Evolutionary conservation across 768 basidiomycete species (phyloP), one percentile per base, ranked within the genome.

Genomic region (Kwoniella heveanensis): DNA sequence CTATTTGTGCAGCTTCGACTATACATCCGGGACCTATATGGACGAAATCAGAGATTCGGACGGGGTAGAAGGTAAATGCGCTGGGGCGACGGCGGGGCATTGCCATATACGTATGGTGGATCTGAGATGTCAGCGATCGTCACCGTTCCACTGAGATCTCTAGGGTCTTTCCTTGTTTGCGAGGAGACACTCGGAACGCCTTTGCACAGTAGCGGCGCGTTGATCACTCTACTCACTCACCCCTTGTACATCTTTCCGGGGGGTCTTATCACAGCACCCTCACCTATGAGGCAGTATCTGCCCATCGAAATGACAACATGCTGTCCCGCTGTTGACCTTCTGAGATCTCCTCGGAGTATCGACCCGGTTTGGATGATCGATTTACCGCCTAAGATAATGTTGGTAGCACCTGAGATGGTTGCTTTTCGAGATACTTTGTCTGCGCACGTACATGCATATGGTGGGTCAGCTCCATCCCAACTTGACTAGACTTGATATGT

Each of bases 381-480:
- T 82, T 97, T 96, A 50, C 95, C 96, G 44, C 92, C 92, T 15
- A 99, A 87, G 66, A 97, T 92, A 78, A 98, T 99, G 79, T 96
- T 97, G 80, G 93, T 90, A 12, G 92, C 90, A 1, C 95, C 95
- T 60, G 89, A 87, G 73, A 97, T 96, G 26, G 88, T 89, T 19
- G 92, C 92, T 65, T 90, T 87, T 61, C 92, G 86, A 44, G 91
- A 94, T 48, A 97, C 94, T 80, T 95, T 95, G 83, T 98, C 71
- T 75, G 52, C 25, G n/a, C n/a, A n/a, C n/a, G n/a, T n/a, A n/a
- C n/a, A n/a, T n/a, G n/a, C n/a, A n/a, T n/a, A n/a, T n/a, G n/a
- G n/a, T n/a, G n/a, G n/a, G n/a, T n/a, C n/a, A n/a, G n/a, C n/a
- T n/a, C n/a, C n/a, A n/a, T n/a, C n/a, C n/a, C n/a, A n/a, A n/a